phyloP scores from a whole-genome alignment of 2,329 filamentous ascomycete genomes.

The Fusarium nodosum region DNA sequence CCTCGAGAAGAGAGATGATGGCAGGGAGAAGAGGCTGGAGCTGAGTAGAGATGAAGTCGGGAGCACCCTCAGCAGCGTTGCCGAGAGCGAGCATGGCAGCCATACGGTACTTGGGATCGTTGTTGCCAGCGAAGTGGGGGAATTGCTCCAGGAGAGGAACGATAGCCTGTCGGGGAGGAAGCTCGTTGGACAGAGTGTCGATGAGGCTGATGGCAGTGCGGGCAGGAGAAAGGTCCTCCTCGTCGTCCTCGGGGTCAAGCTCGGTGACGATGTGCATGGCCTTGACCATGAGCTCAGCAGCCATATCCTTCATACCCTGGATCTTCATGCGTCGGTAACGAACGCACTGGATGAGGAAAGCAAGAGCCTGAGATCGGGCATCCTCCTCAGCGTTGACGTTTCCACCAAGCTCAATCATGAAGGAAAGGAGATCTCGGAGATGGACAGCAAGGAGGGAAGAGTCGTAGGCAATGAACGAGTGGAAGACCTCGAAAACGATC shows the following conservation, averaged over 20 bases:
- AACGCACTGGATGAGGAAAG: conserved; percentile 93
- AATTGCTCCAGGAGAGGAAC: conserved; percentile 91
- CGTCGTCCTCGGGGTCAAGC: conserved; percentile 81
- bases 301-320: conserved; percentile 86
- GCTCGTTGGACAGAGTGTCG: conserved; percentile 86
- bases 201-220: conserved; percentile 88
- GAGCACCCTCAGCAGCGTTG: conserved; percentile 95
- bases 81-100: conserved; percentile 93
- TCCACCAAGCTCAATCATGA: conserved; percentile 90
- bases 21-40: conserved; percentile 87
- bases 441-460: conserved; percentile 85
- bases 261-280: conserved; percentile 91
- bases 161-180: conserved; percentile 94
- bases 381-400: conserved; percentile 86
- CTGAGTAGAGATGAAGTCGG: conserved; percentile 97
- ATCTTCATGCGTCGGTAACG: conserved; percentile 96
- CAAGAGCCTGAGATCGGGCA: conserved; percentile 87
- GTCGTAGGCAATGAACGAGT: conserved; percentile 92
- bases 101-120: conserved; percentile 83
- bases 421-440: conserved; percentile 89
- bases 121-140: conserved; percentile 81
- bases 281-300: conserved; percentile 87
- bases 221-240: conserved; percentile 85
- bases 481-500: conserved; percentile 96
- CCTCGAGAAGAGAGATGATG: conserved; percentile 85